Evolutionary conservation across 352 stramenopile species (phyloP), one percentile per base, ranked within the genome.

Genomic region (Phytophthora chlamydospora): DNA sequence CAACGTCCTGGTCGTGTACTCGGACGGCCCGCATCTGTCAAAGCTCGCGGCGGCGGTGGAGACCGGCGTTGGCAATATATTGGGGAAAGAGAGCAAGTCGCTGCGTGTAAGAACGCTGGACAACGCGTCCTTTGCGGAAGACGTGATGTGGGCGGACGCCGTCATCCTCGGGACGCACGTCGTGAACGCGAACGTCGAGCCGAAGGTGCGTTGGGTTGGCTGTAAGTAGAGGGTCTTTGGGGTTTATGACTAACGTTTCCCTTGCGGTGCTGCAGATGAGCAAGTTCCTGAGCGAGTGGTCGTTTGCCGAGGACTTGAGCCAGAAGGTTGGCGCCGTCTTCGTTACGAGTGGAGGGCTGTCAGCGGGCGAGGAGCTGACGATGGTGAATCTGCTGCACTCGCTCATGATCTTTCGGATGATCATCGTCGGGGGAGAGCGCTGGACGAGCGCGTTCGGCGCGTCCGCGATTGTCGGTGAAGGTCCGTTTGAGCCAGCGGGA

Each of bases 391-490:
- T 97, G 38, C 67, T 97, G 21, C 79, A 93, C 48, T 91, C 81
- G 32, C 88, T 97, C 75, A 80, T 97, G 65, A 86, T 97, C 50
- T 95, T 95, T 54, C 84, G 88, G 58, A 85, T 96, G 74, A 78
- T 95, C 40, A 74, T 91, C 32, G 89, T 95, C 10, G 89, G 87
- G 21, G 89, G 89, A 17, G 87, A 93, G 62, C 76, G 68, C 45
- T 97, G 89, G 89, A 93, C 84, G 38, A 93, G 82, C 51, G 81
- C 87, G 12, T 97, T 96, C 64, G 89, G 89, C 13, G 89, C 83
- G 0, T 91, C 82, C 21, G 89, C 84, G 5, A 83, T 94, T 17
- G 84, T 96, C 21, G 79, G 76, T 4, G 87, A 97, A 66, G 83
- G 88, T 6, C 73, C 85, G 34, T 91, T 89, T 60, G 46, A 84